phyloP scores from a whole-genome alignment of 2,329 filamentous ascomycete species.

The Trichoderma semiorbis region DNA sequence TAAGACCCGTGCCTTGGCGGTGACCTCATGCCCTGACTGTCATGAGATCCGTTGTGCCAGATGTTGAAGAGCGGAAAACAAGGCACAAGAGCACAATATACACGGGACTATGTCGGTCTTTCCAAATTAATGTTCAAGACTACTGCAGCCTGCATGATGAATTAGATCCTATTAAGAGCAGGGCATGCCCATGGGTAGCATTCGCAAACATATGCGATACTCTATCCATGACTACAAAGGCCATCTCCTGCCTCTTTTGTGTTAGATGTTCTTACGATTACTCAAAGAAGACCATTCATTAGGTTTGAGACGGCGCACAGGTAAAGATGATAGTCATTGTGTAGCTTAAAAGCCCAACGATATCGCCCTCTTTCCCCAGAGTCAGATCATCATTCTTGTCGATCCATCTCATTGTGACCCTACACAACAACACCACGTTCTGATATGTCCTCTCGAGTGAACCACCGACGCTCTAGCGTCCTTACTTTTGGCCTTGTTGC shows the following conservation, averaged over 20 bases:
- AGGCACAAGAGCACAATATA: neutral
- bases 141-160: neutral
- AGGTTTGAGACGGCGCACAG: neutral
- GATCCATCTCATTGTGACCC: neutral
- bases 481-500: neutral
- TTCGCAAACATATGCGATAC: neutral
- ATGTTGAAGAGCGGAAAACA: neutral
- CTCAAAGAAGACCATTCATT: neutral
- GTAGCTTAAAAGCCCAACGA: neutral
- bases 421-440: neutral
- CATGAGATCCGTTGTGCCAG: neutral
- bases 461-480: neutral
- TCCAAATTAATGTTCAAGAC: neutral
- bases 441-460: neutral
- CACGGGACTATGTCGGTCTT: neutral
- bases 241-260: constrained; percentile 4
- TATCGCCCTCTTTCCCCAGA: neutral
- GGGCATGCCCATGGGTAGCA: neutral
- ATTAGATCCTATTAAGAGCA: neutral
- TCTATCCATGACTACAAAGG: neutral
- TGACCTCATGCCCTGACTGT: neutral
- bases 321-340: neutral
- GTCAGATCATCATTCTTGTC: neutral
- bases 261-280: neutral
- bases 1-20: neutral